Percentiles rank a stretch among this genome's conserved stretches.
Conservation (phyloP, 257 asterid genomes). For the Ophiorrhiza pumila region DNA sequence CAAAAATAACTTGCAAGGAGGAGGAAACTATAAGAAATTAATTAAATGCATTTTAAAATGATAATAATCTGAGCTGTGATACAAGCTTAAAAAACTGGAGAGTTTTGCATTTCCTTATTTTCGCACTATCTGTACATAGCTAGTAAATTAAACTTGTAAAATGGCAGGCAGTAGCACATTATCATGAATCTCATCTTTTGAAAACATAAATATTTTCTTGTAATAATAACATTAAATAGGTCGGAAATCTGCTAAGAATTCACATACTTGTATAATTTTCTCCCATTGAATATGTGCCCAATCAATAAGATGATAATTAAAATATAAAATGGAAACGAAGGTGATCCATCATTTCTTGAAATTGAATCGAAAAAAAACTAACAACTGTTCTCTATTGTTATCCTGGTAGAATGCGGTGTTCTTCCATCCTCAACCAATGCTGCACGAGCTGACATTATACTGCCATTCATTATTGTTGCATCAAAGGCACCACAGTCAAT, state of each 20-base stretch:
- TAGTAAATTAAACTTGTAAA: no score
- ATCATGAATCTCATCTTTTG: no score
- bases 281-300: slow-evolving; percentile 1
- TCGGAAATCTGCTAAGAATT: not conserved
- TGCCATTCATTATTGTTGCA: slow-evolving; percentile 41
- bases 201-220: no score
- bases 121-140: no score
- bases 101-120: no score
- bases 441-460: slow-evolving; percentile 59
- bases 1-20: no score
- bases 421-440: slow-evolving; percentile 57
- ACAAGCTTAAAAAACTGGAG: no score
- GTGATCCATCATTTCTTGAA: not conserved
- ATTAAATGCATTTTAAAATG: no score
- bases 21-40: no score
- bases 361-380: not conserved
- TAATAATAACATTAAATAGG: no score
- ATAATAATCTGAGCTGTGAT: no score
- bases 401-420: slow-evolving; percentile 31
- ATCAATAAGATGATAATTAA: not conserved
- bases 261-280: not conserved
- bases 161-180: no score
- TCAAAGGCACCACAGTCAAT: slow-evolving; percentile 68
- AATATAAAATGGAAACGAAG: not conserved
- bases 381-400: slow-evolving; percentile 41